These are phyloP conservation scores for Nakazawaea molendinolei DNA, from an alignment of 805 yeast species.

Conservation along the genomic window DNA sequence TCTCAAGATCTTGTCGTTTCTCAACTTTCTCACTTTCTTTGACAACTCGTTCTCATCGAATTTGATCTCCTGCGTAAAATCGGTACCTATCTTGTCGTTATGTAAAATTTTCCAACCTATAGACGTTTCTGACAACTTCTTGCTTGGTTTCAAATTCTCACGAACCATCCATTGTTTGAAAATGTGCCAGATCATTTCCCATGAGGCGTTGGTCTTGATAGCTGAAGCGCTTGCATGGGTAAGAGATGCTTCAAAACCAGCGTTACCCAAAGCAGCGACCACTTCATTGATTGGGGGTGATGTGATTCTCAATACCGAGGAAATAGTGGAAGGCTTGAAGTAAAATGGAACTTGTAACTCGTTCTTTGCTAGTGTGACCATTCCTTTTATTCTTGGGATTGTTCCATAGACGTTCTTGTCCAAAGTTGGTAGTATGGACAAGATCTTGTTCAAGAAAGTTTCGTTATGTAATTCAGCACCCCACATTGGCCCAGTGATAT, in stretches of 20 bases:
- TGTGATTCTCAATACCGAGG: conserved; percentile 72
- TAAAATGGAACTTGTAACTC: conserved; percentile 78
- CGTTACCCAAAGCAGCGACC: conserved; percentile 75
- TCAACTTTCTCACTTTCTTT: conserved; percentile 46
- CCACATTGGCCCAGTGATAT: conserved; percentile 97
- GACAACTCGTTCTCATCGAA: conserved; percentile 61
- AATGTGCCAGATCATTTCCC: conserved; percentile 70
- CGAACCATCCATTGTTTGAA: conserved; percentile 55
- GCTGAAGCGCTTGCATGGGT: conserved; percentile 87
- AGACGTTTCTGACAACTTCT: conserved; percentile 40
- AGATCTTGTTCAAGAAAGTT: conserved; percentile 58
- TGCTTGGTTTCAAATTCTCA: conserved; percentile 26
- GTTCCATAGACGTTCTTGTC: conserved; percentile 66
- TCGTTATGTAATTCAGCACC: conserved; percentile 69
- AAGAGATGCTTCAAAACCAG: conserved; percentile 75
- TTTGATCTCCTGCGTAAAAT: conserved; percentile 17
- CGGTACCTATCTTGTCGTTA: conserved; percentile 29
- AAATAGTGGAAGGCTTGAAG: conserved; percentile 69
- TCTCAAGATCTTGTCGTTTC: conserved; percentile 76
- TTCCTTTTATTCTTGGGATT: conserved; percentile 78
- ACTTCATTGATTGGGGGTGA: conserved; percentile 73
- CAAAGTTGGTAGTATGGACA: conserved; percentile 44
- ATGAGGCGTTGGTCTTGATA: conserved; percentile 86
- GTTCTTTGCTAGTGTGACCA: conserved; percentile 75
- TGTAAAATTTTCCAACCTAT: conserved; percentile 54